phyloP scores from a whole-genome alignment of 1,284 basidiomycete species.

The Ceratobasidium sp. region DNA sequence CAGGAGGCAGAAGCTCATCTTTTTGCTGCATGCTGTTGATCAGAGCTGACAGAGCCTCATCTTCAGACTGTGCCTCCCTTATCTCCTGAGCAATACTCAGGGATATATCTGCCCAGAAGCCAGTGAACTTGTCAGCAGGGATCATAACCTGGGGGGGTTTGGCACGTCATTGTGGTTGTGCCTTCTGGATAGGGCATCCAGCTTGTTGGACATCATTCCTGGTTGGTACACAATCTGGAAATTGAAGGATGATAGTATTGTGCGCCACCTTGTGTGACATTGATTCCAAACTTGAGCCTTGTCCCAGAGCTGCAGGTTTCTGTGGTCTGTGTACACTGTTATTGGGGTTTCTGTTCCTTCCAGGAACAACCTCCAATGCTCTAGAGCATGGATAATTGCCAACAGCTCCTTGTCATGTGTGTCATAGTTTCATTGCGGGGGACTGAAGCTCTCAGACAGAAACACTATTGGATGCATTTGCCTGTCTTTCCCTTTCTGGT shows the following conservation, averaged over 20 bases:
- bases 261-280: neutral
- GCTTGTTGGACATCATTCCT: constrained; percentile 48
- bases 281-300: neutral
- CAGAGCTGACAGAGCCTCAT: neutral
- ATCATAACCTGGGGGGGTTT: constrained; percentile 46
- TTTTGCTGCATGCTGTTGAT: neutral
- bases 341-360: too few relatives aligned
- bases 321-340: too few relatives aligned
- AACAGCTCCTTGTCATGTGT: too few relatives aligned
- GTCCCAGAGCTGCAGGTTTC: neutral
- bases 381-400: too few relatives aligned
- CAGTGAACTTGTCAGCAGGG: neutral
- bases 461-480: constrained; percentile 15
- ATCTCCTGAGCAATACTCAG: too few relatives aligned
- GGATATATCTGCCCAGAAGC: constrained; percentile 25
- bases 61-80: neutral
- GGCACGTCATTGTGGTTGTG: constrained; percentile 57
- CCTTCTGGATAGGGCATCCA: too few relatives aligned
- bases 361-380: too few relatives aligned
- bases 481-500: neutral
- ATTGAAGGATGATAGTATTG: neutral
- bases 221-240: neutral
- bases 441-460: too few relatives aligned
- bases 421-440: too few relatives aligned
- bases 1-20: neutral